These are phyloP conservation scores for Corchorus olitorius DNA, from an alignment of 345 rosid species.

Conservation along the genomic window DNA sequence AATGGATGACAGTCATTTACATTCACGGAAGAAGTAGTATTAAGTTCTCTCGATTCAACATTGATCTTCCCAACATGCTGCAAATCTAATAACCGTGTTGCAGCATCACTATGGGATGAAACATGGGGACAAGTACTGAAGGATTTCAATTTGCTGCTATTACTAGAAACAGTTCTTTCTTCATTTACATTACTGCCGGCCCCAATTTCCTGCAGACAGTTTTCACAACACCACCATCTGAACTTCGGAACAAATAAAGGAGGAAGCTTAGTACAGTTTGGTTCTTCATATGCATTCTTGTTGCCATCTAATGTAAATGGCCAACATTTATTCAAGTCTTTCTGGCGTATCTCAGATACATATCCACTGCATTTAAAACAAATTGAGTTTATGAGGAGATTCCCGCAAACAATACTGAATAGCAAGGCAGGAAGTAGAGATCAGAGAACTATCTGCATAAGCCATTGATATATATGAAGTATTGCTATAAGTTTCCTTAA, in stretches of 20 bases:
- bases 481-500: neutral
- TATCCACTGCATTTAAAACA: conserved; percentile 59
- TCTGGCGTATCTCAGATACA: conserved; percentile 56
- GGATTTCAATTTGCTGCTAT: conserved; percentile 23
- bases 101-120: conserved; percentile 26
- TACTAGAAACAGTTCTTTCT: conserved; percentile 22
- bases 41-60: conserved; percentile 25
- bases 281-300: conserved; percentile 33
- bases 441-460: neutral
- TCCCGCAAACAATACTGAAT: conserved; percentile 10
- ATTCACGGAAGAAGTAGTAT: conserved; percentile 30
- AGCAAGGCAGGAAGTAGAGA: conserved; percentile 13
- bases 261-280: conserved; percentile 43
- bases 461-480: neutral
- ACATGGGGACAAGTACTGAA: conserved; percentile 28
- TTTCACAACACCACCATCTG: conserved; percentile 57
- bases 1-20: conserved; percentile 27
- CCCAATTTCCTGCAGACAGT: conserved; percentile 40
- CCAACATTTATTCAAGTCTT: conserved; percentile 51
- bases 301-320: conserved; percentile 54
- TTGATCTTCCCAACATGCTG: conserved; percentile 32
- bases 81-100: conserved; percentile 27
- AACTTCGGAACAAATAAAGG: conserved; percentile 51
- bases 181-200: conserved; percentile 25
- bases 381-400: conserved; percentile 13